Evolutionary conservation across 2,329 filamentous ascomycete species (phyloP).

Genomic region (Calonectria pseudoreteaudii): DNA sequence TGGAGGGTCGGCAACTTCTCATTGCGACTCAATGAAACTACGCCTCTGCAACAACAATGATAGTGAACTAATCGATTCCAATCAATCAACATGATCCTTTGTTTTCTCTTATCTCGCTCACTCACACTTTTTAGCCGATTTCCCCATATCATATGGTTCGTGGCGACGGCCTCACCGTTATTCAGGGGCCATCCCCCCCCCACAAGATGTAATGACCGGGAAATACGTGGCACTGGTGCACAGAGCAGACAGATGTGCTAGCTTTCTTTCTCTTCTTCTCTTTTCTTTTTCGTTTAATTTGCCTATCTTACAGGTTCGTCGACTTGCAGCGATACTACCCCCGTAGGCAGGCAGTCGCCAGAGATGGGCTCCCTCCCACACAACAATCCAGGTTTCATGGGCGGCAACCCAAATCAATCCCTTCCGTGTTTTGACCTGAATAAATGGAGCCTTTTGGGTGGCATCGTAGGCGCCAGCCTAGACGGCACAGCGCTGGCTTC

Average conservation of each 20-base stretch:
- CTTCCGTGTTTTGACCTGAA: not conserved
- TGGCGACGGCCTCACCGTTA: not conserved
- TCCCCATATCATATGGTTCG: not conserved
- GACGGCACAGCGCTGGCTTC: not conserved
- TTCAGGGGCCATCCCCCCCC: not conserved
- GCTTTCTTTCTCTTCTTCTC: too few relatives aligned
- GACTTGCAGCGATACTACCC: not conserved
- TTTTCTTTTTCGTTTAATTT: not conserved
- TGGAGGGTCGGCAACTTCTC: not conserved
- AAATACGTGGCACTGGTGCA: not conserved
- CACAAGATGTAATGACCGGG: not conserved
- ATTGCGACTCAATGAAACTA: not conserved
- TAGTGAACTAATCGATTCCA: not conserved
- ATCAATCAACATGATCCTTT: not conserved
- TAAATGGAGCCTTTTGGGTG: not conserved
- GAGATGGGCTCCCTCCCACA: not conserved
- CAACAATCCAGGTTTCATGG: not conserved
- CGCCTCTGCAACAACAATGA: not conserved
- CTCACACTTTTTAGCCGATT: not conserved
- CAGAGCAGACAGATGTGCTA: not conserved
- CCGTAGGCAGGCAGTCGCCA: not conserved
- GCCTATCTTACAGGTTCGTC: not conserved
- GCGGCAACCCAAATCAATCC: not conserved
- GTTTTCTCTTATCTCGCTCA: not conserved
- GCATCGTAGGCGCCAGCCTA: not conserved